Evolutionary conservation across 1,284 basidiomycete genomes (phyloP).

Genomic region (Naganishia sp.): DNA sequence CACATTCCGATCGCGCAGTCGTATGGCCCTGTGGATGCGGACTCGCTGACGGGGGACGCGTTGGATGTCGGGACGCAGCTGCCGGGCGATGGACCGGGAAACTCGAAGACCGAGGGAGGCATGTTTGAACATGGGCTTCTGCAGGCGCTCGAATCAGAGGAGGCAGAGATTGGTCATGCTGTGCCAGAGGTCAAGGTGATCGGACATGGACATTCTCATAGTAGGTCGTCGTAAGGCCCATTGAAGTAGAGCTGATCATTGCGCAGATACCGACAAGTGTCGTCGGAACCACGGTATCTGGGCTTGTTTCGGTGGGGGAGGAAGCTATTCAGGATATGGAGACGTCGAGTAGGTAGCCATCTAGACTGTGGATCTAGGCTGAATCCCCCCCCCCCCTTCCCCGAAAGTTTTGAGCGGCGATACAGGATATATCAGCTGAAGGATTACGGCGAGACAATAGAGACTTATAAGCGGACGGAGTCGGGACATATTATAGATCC

Average conservation of each 20-base stretch:
- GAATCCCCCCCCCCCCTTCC: too few relatives aligned
- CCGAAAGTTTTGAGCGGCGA: constrained; percentile 75
- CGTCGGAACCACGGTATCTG: constrained; percentile 78
- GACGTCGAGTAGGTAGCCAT: constrained; percentile 63
- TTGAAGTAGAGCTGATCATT: not conserved
- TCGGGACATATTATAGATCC: constrained; percentile 69
- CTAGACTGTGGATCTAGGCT: not conserved
- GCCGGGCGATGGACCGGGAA: constrained; percentile 60
- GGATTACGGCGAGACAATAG: constrained; percentile 83
- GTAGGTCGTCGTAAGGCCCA: constrained; percentile 54
- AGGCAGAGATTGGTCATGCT: constrained; percentile 53
- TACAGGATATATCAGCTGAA: constrained; percentile 82
- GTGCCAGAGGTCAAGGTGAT: constrained; percentile 59
- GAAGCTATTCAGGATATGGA: constrained; percentile 83
- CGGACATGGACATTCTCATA: constrained; percentile 82
- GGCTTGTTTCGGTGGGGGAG: constrained; percentile 93
- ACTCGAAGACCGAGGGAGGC: constrained; percentile 70
- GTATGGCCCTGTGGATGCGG: constrained; percentile 43
- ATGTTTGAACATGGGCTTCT: constrained; percentile 80
- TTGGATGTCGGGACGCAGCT: constrained; percentile 70
- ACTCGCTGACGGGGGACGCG: constrained; percentile 60
- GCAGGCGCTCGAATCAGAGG: constrained; percentile 59
- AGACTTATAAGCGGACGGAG: constrained; percentile 84
- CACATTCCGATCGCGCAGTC: constrained; percentile 82
- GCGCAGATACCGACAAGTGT: constrained; percentile 80